Conservation (phyloP, 805 yeast species). For the Metahyphopichia silvanorum region DNA sequence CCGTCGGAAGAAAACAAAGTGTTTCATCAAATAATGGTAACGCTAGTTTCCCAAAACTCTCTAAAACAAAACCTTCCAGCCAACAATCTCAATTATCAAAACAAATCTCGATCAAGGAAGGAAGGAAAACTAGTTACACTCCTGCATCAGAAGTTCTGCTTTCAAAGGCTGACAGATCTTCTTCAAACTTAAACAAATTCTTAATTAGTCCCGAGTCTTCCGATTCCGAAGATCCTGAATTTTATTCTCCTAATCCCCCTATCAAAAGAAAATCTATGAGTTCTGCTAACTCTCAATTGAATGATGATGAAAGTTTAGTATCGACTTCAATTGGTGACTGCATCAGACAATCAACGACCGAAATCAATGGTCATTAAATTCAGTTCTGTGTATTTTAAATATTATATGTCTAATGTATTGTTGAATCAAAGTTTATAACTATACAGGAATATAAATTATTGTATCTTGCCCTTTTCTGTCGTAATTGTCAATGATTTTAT, state of each 20-base stretch:
- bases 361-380: constrained; percentile 23
- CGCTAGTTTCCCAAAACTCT: not conserved
- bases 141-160: not conserved
- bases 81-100: constrained; percentile 21
- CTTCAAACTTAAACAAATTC: constrained; percentile 9
- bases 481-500: no score
- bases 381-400: no score
- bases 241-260: constrained; percentile 3
- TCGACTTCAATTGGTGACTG: constrained; percentile 39
- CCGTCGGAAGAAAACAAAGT: constrained; percentile 6
- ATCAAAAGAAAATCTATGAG: constrained; percentile 8
- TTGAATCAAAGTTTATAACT: no score
- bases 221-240: constrained; percentile 19
- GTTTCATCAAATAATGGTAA: constrained; percentile 1
- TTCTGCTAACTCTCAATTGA: constrained; percentile 8
- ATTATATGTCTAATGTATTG: no score
- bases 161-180: not conserved
- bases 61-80: constrained; percentile 2
- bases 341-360: constrained; percentile 36
- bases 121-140: not conserved
- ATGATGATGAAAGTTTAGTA: constrained; percentile 35
- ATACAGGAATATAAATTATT: no score
- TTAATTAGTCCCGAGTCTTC: constrained; percentile 26
- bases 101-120: constrained; percentile 14
- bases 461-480: no score